phyloP scores from a whole-genome alignment of 805 yeast genomes.

The Hanseniaspora occidentalis region DNA sequence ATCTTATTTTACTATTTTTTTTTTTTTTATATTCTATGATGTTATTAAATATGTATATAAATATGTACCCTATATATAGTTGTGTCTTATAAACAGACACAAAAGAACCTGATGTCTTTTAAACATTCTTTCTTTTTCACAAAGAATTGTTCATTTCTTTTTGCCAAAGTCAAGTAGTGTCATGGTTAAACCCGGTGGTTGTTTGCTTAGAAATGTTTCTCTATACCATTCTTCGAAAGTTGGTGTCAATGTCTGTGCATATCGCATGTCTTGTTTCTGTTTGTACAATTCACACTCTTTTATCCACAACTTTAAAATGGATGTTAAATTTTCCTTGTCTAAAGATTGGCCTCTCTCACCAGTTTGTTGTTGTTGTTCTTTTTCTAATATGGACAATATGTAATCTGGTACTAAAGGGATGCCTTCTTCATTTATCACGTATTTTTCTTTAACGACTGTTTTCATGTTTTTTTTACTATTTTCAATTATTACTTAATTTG shows the following conservation, averaged over 20 bases:
- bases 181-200: conserved; percentile 19
- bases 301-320: conserved; percentile 19
- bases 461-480: not conserved
- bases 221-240: conserved; percentile 18
- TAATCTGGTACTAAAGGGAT: not conserved
- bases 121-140: too few relatives aligned
- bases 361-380: not conserved
- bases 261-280: conserved; percentile 10
- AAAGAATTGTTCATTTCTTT: not conserved
- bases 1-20: too few relatives aligned
- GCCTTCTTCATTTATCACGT: not conserved
- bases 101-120: too few relatives aligned
- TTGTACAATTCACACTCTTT: conserved; percentile 12
- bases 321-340: not conserved
- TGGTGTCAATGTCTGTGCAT: conserved; percentile 3
- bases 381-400: not conserved
- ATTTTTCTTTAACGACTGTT: not conserved
- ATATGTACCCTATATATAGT: too few relatives aligned
- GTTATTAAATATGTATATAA: too few relatives aligned
- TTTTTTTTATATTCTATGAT: too few relatives aligned
- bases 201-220: conserved; percentile 13
- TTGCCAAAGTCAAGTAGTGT: not conserved
- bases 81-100: too few relatives aligned
- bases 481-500: not conserved
- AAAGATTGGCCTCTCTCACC: not conserved